A percentile compares a stretch with the other conserved stretches of the same genome.
Conservation (phyloP, 169 alveolate species). For the Plasmodium fragile region DNA sequence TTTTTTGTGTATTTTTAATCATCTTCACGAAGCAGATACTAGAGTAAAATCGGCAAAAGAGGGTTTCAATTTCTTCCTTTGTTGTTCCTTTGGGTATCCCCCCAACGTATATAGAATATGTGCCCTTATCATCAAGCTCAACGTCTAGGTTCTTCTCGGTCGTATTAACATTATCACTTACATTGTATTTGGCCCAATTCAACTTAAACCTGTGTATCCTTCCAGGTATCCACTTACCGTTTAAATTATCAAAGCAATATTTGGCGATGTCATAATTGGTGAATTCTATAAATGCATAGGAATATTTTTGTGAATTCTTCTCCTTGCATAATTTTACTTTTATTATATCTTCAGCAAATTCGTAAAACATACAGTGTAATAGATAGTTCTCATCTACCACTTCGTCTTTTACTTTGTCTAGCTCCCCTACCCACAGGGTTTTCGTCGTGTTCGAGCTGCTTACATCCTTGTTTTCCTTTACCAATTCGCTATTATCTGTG, state of each 20-base stretch:
- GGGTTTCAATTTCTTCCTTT: constrained; percentile 70
- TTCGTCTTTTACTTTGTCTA: constrained; percentile 68
- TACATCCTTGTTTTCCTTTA: constrained; percentile 24
- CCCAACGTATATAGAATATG: constrained; percentile 74
- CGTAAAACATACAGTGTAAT: constrained; percentile 68
- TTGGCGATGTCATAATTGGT: constrained; percentile 53
- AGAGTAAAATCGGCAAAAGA: constrained; percentile 21
- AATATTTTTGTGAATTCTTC: constrained; percentile 43
- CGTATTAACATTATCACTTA: constrained; percentile 32
- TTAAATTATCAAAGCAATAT: constrained; percentile 66
- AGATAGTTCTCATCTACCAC: constrained; percentile 69
- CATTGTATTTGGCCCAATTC: constrained; percentile 73
- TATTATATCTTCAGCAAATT: constrained; percentile 69
- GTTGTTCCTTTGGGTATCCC: constrained; percentile 59
- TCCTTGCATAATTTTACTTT: constrained; percentile 74
- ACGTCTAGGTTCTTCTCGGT: constrained; percentile 36
- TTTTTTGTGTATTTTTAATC: constrained; percentile 56
- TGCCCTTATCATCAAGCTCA: constrained; percentile 71
- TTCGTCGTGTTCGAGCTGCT: constrained; percentile 29
- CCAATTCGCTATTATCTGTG: neutral
- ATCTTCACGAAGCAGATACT: constrained; percentile 71
- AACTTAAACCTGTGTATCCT: constrained; percentile 51
- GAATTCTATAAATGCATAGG: constrained; percentile 73
- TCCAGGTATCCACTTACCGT: constrained; percentile 77
- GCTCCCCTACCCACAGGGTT: constrained; percentile 74